Evolutionary conservation across 441 rosid genomes (phyloP), one percentile per base, ranked within the genome.

Genomic region (Eutrema salsugineum): DNA sequence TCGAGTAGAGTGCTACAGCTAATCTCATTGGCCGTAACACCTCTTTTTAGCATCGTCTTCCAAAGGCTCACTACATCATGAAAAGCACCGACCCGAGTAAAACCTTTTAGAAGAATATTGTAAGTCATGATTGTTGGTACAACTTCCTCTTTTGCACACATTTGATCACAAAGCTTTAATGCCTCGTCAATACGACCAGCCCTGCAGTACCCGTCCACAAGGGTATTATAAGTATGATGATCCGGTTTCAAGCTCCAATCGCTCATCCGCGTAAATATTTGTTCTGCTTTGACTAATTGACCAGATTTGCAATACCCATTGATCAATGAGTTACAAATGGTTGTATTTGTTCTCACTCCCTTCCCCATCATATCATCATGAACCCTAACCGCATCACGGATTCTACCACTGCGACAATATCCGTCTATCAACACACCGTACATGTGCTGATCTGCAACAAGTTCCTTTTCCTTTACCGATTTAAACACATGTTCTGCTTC

Each of bases 401-500:
- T 77, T 82, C 60, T 80, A 75, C 93, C 87, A 69, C 60, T 53
- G 46, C 74, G 88, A 79, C 90, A 88, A 51, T 88, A 91, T 27
- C 97, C 97, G 79, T 91, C 85, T 30, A 90, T 76, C 86, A 94
- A 76, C 32, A 83, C 87, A 72, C 97, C 92, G 24, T 88, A 91
- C 46, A 83, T 77, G 73, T 58, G 80, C 73, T 83, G 92, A 86
- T 94, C 96, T 17, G 76, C 80, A 19, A 63, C 73, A 27, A 74
- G 73, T 58, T 79, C 63, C 40, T 63, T 73, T 56, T 79, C 72
- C 78, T 80, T 66, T 44, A 90, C 82, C 51, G 63, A 79, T 30
- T 59, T 64, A 48, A 90, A 70, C 78, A 88, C 75, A 40, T 78
- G 79, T 72, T 86, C 91, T 0, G 93, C 98, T 77, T 90, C 90